These are phyloP conservation scores for Viola odorata DNA, from an alignment of 345 rosid species.

Conservation along the genomic window DNA sequence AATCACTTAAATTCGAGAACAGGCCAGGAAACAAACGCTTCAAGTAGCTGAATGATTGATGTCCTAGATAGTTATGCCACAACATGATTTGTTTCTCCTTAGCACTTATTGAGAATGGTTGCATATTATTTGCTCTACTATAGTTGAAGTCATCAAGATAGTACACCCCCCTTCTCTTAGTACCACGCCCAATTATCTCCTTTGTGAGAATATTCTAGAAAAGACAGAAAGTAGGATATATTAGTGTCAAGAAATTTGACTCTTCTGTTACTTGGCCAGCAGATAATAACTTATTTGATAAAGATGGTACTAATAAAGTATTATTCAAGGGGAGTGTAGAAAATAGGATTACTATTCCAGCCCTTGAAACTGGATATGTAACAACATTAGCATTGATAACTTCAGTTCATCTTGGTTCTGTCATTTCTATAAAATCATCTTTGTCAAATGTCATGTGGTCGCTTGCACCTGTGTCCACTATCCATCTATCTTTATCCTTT, in stretches of 20 bases:
- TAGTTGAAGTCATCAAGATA: not conserved
- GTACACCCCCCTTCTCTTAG: no score
- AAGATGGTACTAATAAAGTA: no score
- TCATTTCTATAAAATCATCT: not conserved
- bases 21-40: not conserved
- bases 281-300: no score
- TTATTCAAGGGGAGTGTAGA: no score
- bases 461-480: not conserved
- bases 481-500: no score
- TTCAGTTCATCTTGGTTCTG: not conserved
- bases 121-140: not conserved
- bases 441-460: not conserved
- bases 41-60: not conserved
- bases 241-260: no score
- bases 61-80: not conserved
- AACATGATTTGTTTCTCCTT: not conserved
- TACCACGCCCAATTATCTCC: no score
- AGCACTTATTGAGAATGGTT: not conserved
- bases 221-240: no score
- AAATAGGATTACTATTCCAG: no score
- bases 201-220: no score
- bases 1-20: not conserved
- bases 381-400: not conserved
- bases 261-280: no score
- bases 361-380: not conserved